Base-by-base conservation (phyloP, 2,329 filamentous ascomycete species). In the Fonsecaea nubica region DNA sequence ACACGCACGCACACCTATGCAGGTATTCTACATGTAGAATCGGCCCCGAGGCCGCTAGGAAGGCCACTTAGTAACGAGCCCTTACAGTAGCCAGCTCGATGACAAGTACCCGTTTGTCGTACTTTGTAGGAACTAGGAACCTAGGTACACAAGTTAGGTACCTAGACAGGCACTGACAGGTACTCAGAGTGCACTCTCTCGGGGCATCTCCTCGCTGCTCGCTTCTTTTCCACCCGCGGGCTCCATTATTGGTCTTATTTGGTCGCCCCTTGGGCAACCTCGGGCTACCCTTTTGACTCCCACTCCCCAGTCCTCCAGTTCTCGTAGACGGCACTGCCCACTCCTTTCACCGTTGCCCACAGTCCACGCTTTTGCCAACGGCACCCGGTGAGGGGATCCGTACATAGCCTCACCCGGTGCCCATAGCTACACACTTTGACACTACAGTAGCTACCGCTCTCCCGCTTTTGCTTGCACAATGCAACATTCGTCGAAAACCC, bases 291-390 rank as follows among this genome's bases (percentile, higher is more conserved):
- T 42, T 38, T 38, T 15, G 36, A n/a, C 13, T 42, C 32, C 58
- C 25, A 18, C 33, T 25, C 18, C 58, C 30, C 30, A 32, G 30
- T 32, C 30, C 30, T 32, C 30, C 30, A 32, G 30, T 4, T 4
- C 30, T 32, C 30, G 30, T 32, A 32, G 12, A 38, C 40, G 1
- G 15, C 40, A 61, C 58, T 61, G 58, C 58, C 58, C 48, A 42
- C 58, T 32, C 12, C 33, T 30, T 59, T 59, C 40, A 45, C 57
- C 40, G 9, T 13, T 21, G 57, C 42, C 33, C 42, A 32, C 48
- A 6, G 45, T 9, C 45, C 21, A 32, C 25, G 40, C 57, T 12
- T 60, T 54, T 40, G n/a, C 57, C 48, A 48, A 52, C 58, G 58
- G 58, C 58, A 21, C 25, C 32, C 18, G 53, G 25, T 55, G 8